phyloP scores from a whole-genome alignment of 1,284 basidiomycete genomes.

The Nidula niveotomentosa region DNA sequence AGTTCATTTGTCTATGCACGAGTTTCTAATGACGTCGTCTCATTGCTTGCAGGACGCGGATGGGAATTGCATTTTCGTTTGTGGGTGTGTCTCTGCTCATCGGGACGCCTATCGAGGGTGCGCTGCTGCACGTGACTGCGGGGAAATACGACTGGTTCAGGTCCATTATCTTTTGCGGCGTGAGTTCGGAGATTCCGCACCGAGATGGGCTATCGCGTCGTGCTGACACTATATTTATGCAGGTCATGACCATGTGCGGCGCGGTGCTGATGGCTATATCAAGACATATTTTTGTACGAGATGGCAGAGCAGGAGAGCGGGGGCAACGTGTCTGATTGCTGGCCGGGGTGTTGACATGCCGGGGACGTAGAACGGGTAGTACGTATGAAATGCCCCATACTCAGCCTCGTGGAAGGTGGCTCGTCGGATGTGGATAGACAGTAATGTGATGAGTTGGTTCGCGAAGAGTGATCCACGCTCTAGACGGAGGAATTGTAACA shows the following conservation, averaged over 20 bases:
- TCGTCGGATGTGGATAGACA: no score
- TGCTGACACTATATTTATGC: not conserved
- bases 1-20: not conserved
- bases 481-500: no score
- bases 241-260: constrained; percentile 15
- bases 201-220: not conserved
- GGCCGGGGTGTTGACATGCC: no score
- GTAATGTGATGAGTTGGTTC: no score
- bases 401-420: no score
- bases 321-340: no score
- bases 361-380: no score
- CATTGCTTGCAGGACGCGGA: constrained; percentile 33
- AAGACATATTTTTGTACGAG: constrained; percentile 11
- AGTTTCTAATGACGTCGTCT: not conserved
- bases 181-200: constrained; percentile 16
- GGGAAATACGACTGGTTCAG: constrained; percentile 29
- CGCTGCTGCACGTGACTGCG: constrained; percentile 27
- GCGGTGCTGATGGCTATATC: constrained; percentile 19
- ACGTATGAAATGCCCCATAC: no score
- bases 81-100: constrained; percentile 45
- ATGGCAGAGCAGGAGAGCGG: not conserved
- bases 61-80: constrained; percentile 52
- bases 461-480: no score
- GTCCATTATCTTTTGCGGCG: constrained; percentile 39
- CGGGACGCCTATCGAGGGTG: constrained; percentile 49